Conservation (phyloP, 768 basidiomycete species). For the Mycena vitilis region DNA sequence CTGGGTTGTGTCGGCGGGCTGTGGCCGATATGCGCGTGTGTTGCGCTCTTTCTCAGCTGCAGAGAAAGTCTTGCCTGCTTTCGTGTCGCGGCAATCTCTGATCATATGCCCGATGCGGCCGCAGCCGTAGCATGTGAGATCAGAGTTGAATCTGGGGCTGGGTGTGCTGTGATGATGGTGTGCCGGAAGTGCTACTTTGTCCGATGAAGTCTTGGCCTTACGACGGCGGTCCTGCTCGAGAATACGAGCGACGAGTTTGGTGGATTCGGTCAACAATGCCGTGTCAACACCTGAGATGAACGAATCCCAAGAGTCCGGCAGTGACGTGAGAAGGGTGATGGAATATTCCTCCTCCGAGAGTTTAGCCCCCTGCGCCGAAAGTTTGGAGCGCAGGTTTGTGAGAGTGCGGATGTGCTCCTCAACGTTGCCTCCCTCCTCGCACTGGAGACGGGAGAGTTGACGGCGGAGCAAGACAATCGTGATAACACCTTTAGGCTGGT, state of each 20-base stretch:
- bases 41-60: constrained; percentile 22
- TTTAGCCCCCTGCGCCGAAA: constrained; percentile 31
- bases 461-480: constrained; percentile 13
- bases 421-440: constrained; percentile 30
- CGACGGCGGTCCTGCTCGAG: constrained; percentile 38
- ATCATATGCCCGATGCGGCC: no score
- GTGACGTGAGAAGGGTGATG: constrained; percentile 42
- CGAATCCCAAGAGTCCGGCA: constrained; percentile 36
- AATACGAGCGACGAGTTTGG: constrained; percentile 40
- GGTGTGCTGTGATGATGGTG: constrained; percentile 1
- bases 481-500: constrained; percentile 16
- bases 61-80: no score
- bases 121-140: neutral
- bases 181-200: neutral
- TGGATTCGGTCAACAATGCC: constrained; percentile 34
- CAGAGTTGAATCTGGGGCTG: constrained; percentile 5
- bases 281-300: constrained; percentile 42
- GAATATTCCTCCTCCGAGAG: constrained; percentile 46
- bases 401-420: constrained; percentile 47
- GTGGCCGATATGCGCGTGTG: constrained; percentile 5
- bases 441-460: constrained; percentile 12
- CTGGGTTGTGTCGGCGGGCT: constrained; percentile 10
- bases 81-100: no score
- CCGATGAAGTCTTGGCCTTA: constrained; percentile 21
- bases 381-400: constrained; percentile 40